Percentiles rank a stretch among this genome's conserved stretches.
phyloP scores from a whole-genome alignment of 2,329 filamentous ascomycete genomes.

The Incumbomyces delicatus region DNA sequence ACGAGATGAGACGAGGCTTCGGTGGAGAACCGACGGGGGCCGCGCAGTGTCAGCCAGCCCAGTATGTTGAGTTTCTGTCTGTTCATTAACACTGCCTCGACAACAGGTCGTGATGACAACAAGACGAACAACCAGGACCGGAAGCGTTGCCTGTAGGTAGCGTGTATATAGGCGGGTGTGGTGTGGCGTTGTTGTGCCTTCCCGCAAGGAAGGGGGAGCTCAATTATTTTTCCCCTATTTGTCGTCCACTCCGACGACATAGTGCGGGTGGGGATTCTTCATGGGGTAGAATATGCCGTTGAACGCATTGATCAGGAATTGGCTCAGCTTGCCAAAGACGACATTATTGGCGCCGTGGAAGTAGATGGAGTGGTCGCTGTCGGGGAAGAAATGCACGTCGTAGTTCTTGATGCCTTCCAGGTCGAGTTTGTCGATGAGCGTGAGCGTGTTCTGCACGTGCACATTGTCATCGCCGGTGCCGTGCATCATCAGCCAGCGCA shows the following conservation, averaged over 20 bases:
- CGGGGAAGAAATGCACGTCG: conserved; percentile 91
- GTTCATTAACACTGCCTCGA: too few relatives aligned
- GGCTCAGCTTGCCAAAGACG: conserved; percentile 79
- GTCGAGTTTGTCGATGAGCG: conserved; percentile 77
- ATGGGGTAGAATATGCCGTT: conserved; percentile 64
- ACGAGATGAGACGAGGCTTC: too few relatives aligned
- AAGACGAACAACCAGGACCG: too few relatives aligned
- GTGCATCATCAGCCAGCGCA: conserved; percentile 91
- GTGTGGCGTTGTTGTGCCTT: too few relatives aligned
- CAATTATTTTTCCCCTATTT: neutral
- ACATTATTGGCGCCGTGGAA: conserved; percentile 89
- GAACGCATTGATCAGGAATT: conserved; percentile 95
- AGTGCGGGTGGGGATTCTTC: neutral
- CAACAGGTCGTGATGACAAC: too few relatives aligned
- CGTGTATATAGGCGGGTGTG: too few relatives aligned
- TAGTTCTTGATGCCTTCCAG: conserved; percentile 78
- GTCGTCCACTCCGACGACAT: conserved; percentile 2
- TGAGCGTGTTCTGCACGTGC: conserved; percentile 88
- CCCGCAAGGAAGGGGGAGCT: too few relatives aligned
- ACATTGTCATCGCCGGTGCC: conserved; percentile 96
- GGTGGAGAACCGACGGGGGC: too few relatives aligned
- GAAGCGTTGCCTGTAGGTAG: too few relatives aligned
- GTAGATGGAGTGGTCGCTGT: conserved; percentile 88
- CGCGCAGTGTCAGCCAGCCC: too few relatives aligned
- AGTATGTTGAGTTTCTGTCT: too few relatives aligned